Evolutionary conservation across 1,284 basidiomycete genomes (phyloP), one percentile per base, ranked within the genome.

Genomic region (Papiliotrema terrestris): DNA sequence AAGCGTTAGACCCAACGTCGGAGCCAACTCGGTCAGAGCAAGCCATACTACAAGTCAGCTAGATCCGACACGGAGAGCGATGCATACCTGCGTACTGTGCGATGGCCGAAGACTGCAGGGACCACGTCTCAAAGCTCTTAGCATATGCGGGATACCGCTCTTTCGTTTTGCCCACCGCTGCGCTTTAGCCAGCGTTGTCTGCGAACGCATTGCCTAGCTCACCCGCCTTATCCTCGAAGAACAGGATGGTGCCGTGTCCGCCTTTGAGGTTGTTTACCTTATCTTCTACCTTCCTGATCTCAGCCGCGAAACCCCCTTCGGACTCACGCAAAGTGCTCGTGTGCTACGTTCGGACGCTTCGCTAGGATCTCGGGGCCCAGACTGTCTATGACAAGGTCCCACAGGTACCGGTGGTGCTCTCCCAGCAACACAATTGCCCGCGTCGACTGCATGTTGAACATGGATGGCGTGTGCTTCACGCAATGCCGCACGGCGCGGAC

Each of bases 391-490:
- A 52, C 46, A 23, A 54, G 25, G 25, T 51, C 56, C 56, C 56
- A 58, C n/a, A 58, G 44, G 17, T 38, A 23, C 25, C 37, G 15
- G 32, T 58, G 56, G 23, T 54, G 52, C 15, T 54, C 52, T 25
- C 52, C 52, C 37, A 53, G 54, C 8, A 58, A 17, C 3, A 58
- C 38, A 14, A 58, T 26, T 3, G 42, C 47, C 37, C 56, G 29
- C 20, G 56, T 58, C n/a, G 52, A 51, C 41, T 58, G 56, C 49
- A 58, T 58, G 41, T 58, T 58, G 49, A 58, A 58, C 56, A 58
- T 58, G 20, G 56, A 58, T 3, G 56, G 56, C 13, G 48, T 50
- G 35, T 58, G 52, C n/a, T 38, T 20, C 17, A 57, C 15, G 22
- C 20, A 20, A n/a, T 45, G 23, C 17, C 4, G 14, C 3, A 54